Base-by-base conservation (phyloP, 371 early-diverging fungal species). In the Mucor velutinosus region DNA sequence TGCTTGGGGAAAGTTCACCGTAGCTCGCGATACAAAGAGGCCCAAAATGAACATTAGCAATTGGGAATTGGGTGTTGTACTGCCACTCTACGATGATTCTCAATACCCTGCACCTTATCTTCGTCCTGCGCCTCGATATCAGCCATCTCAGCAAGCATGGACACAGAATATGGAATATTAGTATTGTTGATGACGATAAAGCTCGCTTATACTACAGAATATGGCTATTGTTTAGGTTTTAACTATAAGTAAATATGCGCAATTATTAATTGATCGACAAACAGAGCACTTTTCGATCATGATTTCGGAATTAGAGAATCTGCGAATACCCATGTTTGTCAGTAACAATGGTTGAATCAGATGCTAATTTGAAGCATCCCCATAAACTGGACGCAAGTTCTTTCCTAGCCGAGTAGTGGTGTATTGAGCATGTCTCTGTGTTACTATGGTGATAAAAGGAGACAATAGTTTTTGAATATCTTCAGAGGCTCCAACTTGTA, bases 41-140 rank as follows among this genome's bases (percentile, higher is more conserved):
- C 79, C 79, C 7, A 83, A 79, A 53, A 67, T 78, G 63, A 71
- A 35, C 10, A 83, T 83, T 17, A 83, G 83, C 57, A 83, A 83
- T 72, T 83, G 83, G 83, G 81, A 80, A 60, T 58, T 80, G n/a
- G 81, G 83, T 14, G 75, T 83, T 12, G 78, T 83, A 0, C 32
- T 83, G 10, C 83, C 83, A 6, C 29, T 80, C 3, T 63, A 67
- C 39, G 72, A 77, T 14, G 39, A 73, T 15, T 66, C 71, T 10
- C 70, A 77, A 35, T 70, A 77, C 21, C 77, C 79, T 12, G 74
- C 76, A 4, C 74, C 83, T 8, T 80, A 67, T 56, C 19, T 72
- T 5, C 60, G 81, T 25, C 83, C 83, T 27, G 73, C 81, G 17
- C 81, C 81, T 32, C 32, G 63, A 14, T 83, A 83, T 32, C 58